Evolutionary conservation across 768 basidiomycete genomes (phyloP), one percentile per base, ranked within the genome.

Genomic region (Erythrobasidium yunnanense): DNA sequence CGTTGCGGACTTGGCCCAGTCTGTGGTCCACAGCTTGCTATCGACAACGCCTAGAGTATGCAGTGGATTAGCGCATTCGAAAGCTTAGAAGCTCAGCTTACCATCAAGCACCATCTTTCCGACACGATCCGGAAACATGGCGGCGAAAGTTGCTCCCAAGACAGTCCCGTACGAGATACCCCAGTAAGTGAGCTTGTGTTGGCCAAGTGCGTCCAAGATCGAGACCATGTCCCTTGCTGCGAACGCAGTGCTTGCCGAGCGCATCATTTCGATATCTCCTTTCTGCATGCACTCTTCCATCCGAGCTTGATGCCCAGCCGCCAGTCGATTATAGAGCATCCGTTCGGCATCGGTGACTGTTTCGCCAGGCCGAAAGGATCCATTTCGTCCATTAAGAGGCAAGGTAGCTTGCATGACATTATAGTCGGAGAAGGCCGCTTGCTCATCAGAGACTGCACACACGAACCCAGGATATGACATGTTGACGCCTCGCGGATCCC

Each of bases 81-180:
- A 53, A 23, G 18, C 17, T 23, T 29, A 18, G 15, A 25, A 23
- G 17, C 13, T 13, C 18, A 46, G 35, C 23, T 25, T 45, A 22
- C 57, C 57, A 27, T 60, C 57, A 7, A 55, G 20, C 1, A 56
- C 49, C 17, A 63, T 33, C 23, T 65, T 66, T 20, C 51, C 49
- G 17, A 73, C 70, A 1, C 49, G 56, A 3, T 73, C 71, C 1
- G 72, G 72, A 63, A 70, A 73, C 70, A 73, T 70, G 18, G 70
- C 70, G 0, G 58, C 32, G 55, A 73, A 73, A 0, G 68, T 70
- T 4, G 68, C 62, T 54, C 71, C 72, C 3, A 73, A 54, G 18
- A 69, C 65, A 1, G 72, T 73, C 20, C 29, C 60, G 8, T 35
- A 71, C 52, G 52, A 65, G 66, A 71, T 70, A 1, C 73, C 71